A percentile compares a stretch with the other conserved stretches of the same genome.
phyloP scores from a whole-genome alignment of 2,329 filamentous ascomycete species.

The Coleophoma cylindrospora region DNA sequence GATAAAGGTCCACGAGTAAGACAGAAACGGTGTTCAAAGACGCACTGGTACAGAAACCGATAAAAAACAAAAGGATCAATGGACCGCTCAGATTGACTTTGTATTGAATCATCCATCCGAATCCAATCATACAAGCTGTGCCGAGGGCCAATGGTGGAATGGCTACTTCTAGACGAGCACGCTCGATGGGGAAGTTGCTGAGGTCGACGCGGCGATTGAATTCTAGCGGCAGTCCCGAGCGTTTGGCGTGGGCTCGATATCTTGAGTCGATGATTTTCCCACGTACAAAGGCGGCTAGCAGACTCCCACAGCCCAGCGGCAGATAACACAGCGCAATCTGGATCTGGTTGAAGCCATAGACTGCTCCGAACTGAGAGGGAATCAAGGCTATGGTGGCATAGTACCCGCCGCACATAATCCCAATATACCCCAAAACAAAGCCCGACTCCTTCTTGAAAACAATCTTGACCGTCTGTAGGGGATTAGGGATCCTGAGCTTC shows the following conservation, averaged over 20 bases:
- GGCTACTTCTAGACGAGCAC: conserved; percentile 43
- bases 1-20: conserved; percentile 2
- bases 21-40: not conserved
- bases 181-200: conserved; percentile 23
- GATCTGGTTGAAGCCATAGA: conserved; percentile 14
- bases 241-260: conserved; percentile 59
- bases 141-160: conserved; percentile 42
- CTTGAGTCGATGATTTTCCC: conserved; percentile 57
- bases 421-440: conserved; percentile 31
- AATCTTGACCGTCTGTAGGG: not conserved
- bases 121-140: conserved; percentile 1
- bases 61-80: not conserved
- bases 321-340: conserved; percentile 15
- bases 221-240: conserved; percentile 52
- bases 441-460: not conserved
- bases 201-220: conserved; percentile 38
- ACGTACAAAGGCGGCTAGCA: conserved; percentile 40
- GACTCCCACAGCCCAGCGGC: conserved; percentile 39
- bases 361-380: conserved; percentile 31
- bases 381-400: conserved; percentile 44
- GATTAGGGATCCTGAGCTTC: not conserved
- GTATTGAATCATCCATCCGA: conserved; percentile 10
- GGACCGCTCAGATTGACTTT: not conserved
- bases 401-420: conserved; percentile 47
- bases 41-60: not conserved